Conservation (phyloP, 805 yeast genomes). For the Candida pseudofarinosa region DNA sequence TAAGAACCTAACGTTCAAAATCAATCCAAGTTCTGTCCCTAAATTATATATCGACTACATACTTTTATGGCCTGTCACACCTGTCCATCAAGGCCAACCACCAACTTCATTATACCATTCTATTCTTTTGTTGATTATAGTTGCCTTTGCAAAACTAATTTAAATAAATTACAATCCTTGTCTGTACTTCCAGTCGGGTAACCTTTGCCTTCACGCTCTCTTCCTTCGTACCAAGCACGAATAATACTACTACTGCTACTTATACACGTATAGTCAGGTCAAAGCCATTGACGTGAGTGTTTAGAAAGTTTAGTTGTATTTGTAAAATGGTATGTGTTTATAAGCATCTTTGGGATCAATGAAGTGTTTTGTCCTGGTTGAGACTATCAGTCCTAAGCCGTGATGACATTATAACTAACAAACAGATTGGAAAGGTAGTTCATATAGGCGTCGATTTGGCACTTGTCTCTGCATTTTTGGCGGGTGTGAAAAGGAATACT, state of each 20-base stretch:
- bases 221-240: background rate
- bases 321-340: too few species aligned
- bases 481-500: slow-evolving; percentile 70
- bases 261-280: background rate
- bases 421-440: slow-evolving; percentile 46
- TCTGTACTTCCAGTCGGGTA: background rate
- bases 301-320: too few species aligned
- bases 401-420: background rate
- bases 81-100: background rate
- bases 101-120: background rate
- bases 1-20: background rate
- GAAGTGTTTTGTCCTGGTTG: too few species aligned
- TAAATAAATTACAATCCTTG: background rate
- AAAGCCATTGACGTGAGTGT: too few species aligned
- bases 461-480: slow-evolving; percentile 60
- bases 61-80: background rate
- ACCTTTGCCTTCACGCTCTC: background rate
- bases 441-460: slow-evolving; percentile 60
- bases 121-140: background rate
- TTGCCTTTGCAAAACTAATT: background rate
- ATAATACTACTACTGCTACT: background rate
- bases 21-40: background rate
- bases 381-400: too few species aligned
- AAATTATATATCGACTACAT: background rate
- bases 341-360: too few species aligned